Percentiles rank a stretch among this genome's conserved stretches.
phyloP scores from a whole-genome alignment of 2,329 filamentous ascomycete genomes.

The Talaromyces sp. region DNA sequence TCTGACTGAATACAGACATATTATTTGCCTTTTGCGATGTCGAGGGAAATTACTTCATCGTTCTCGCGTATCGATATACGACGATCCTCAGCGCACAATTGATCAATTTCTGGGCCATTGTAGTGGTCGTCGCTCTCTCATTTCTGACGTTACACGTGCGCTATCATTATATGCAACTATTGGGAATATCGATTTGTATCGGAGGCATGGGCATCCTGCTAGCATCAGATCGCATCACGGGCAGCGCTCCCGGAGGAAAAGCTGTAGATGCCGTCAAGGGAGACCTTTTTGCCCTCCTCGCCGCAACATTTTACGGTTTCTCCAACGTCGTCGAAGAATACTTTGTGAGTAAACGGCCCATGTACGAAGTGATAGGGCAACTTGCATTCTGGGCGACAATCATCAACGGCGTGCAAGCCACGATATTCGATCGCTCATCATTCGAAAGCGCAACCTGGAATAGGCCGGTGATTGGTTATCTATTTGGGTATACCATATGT shows the following conservation, averaged over 20 bases:
- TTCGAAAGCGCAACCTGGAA: slow-evolving; percentile 65
- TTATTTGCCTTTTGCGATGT: slow-evolving; percentile 92
- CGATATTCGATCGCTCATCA: slow-evolving; percentile 78
- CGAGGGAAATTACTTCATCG: slow-evolving; percentile 96
- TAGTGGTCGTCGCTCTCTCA: slow-evolving; percentile 80
- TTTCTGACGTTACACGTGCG: slow-evolving; percentile 79
- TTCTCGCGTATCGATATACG: slow-evolving; percentile 87
- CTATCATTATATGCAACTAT: slow-evolving; percentile 79
- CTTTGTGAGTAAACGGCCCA: slow-evolving; percentile 76
- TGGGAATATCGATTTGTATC: slow-evolving; percentile 83
- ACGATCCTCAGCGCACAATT: slow-evolving; percentile 90
- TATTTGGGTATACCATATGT: slow-evolving; percentile 83
- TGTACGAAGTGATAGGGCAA: slow-evolving; percentile 92
- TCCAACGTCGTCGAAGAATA: slow-evolving; percentile 93
- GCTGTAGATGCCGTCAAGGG: slow-evolving; percentile 69
- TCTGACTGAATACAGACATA: slow-evolving; percentile 51
- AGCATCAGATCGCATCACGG: slow-evolving; percentile 76
- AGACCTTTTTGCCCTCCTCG: slow-evolving; percentile 83
- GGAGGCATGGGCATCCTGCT: slow-evolving; percentile 86
- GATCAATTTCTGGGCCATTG: slow-evolving; percentile 98
- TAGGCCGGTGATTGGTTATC: slow-evolving; percentile 67
- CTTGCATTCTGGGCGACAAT: slow-evolving; percentile 80
- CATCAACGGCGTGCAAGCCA: slow-evolving; percentile 87
- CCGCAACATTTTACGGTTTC: slow-evolving; percentile 85
- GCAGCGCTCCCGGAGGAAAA: slow-evolving; percentile 57